Evolutionary conservation across 768 basidiomycete genomes (phyloP).

Genomic region (Naganishia friedmannii): DNA sequence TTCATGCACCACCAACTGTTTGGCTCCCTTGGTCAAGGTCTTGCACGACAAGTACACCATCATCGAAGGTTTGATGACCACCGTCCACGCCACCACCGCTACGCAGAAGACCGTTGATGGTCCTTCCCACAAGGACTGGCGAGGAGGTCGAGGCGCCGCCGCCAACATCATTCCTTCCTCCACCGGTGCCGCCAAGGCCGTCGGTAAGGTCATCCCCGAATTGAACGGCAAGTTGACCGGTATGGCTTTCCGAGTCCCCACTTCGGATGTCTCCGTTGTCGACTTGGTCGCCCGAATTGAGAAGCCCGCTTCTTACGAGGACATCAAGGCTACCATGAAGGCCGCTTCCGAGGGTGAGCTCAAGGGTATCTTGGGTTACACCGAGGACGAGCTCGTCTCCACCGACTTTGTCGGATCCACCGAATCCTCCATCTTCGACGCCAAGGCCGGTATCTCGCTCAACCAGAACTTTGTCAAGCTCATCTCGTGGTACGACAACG

Average conservation of each 20-base stretch:
- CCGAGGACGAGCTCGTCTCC: slow-evolving; percentile 87
- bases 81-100: slow-evolving; percentile 93
- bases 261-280: slow-evolving; percentile 93
- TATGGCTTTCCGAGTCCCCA: slow-evolving; percentile 96
- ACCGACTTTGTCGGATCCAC: slow-evolving; percentile 81
- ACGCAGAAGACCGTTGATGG: slow-evolving; percentile 73
- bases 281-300: slow-evolving; percentile 91
- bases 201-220: slow-evolving; percentile 92
- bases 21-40: slow-evolving; percentile 98
- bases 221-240: slow-evolving; percentile 97
- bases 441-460: slow-evolving; percentile 84
- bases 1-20: slow-evolving; percentile 99
- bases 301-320: slow-evolving; percentile 78
- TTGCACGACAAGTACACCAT: slow-evolving; percentile 96
- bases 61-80: slow-evolving; percentile 96
- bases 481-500: slow-evolving; percentile 72
- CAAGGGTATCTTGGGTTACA: slow-evolving; percentile 64
- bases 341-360: slow-evolving; percentile 66
- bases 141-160: slow-evolving; percentile 71
- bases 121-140: slow-evolving; percentile 62
- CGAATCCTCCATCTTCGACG: slow-evolving; percentile 88
- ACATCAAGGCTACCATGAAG: slow-evolving; percentile 84
- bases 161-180: slow-evolving; percentile 99
- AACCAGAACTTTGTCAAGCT: slow-evolving; percentile 94
- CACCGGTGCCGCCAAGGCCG: slow-evolving; percentile 98